Percentiles rank a stretch among this genome's conserved stretches.
These are phyloP conservation scores for Vishniacozyma victoriae DNA, from an alignment of 768 basidiomycete species.

Conservation along the genomic window DNA sequence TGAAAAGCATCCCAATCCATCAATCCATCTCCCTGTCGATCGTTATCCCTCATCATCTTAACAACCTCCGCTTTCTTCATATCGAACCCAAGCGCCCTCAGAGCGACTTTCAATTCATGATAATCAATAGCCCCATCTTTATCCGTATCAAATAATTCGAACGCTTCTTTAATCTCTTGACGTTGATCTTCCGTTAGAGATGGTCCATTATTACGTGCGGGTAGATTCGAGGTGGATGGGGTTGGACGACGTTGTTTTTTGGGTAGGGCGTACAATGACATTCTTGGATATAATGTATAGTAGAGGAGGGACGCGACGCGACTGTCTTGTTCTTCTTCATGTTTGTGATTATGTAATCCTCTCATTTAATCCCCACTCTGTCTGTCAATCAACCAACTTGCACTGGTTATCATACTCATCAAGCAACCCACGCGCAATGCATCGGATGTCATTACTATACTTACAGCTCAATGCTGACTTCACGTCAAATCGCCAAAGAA, in stretches of 20 bases:
- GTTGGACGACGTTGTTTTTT: neutral
- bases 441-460: too few species aligned
- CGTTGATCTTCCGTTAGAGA: slow-evolving; percentile 53
- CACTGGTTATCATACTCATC: too few species aligned
- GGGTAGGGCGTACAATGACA: neutral
- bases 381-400: too few species aligned
- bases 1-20: slow-evolving; percentile 93
- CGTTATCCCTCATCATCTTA: slow-evolving; percentile 85
- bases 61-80: slow-evolving; percentile 97
- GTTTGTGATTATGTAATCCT: too few species aligned
- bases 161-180: slow-evolving; percentile 96
- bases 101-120: slow-evolving; percentile 97
- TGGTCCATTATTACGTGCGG: slow-evolving; percentile 5
- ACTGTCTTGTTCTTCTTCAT: too few species aligned
- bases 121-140: slow-evolving; percentile 95
- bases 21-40: slow-evolving; percentile 63
- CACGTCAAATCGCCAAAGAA: too few species aligned
- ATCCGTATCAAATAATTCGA: slow-evolving; percentile 98
- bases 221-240: neutral
- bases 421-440: too few species aligned
- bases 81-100: slow-evolving; percentile 96
- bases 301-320: too few species aligned
- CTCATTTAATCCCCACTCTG: too few species aligned
- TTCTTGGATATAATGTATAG: too few species aligned
- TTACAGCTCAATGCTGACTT: too few species aligned